Percentiles rank a stretch among this genome's conserved stretches.
phyloP scores from a whole-genome alignment of 768 basidiomycete species.

The Sistotremastrum niveocremeum region DNA sequence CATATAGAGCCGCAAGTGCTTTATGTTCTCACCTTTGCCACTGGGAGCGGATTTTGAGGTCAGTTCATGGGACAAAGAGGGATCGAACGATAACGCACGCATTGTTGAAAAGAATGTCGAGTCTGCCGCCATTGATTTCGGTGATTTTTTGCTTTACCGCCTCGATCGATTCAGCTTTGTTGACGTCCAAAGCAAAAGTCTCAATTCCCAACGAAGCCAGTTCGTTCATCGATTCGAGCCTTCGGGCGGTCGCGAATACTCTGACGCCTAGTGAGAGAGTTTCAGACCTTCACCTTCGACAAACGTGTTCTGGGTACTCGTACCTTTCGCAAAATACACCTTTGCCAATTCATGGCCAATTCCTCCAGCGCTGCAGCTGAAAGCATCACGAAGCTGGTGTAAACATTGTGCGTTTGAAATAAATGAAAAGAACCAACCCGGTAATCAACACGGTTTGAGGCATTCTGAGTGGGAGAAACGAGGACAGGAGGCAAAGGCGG shows the following conservation, averaged over 20 bases:
- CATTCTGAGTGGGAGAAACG: too few relatives aligned
- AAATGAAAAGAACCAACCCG: too few relatives aligned
- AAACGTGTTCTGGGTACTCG: background rate
- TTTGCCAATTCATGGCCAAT: constrained; percentile 4
- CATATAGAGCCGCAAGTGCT: background rate
- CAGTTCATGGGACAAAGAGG: background rate
- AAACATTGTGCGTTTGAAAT: too few relatives aligned
- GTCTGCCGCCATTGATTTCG: constrained; percentile 3
- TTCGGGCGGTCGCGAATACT: constrained; percentile 10
- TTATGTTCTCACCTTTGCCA: constrained; percentile 1
- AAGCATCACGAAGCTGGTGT: too few relatives aligned
- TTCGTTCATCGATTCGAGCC: constrained; percentile 6
- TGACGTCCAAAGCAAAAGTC: constrained; percentile 9
- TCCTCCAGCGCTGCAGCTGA: constrained; percentile 5
- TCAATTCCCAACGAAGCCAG: constrained; percentile 3
- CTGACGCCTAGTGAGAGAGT: constrained; percentile 2
- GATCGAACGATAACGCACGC: constrained; percentile 4
- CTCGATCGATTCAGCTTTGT: constrained; percentile 2
- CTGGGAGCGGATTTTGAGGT: background rate
- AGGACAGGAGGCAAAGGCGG: too few relatives aligned
- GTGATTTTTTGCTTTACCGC: constrained; percentile 2
- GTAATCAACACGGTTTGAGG: too few relatives aligned
- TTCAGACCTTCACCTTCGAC: background rate
- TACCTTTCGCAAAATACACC: background rate
- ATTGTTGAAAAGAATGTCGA: constrained; percentile 11